phyloP scores from a whole-genome alignment of 257 asterid genomes.

The Jasminum sambac region DNA sequence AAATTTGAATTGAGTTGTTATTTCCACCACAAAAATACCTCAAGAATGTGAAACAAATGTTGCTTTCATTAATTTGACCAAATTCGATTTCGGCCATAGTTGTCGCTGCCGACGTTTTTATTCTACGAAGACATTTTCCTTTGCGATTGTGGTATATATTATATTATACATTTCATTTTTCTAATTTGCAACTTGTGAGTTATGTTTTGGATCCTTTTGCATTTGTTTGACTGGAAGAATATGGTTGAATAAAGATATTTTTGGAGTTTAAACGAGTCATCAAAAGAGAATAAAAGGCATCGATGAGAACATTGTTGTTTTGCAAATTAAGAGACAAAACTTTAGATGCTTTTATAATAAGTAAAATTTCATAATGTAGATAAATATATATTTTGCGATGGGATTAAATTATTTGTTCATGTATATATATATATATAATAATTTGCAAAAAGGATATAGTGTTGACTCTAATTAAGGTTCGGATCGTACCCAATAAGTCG shows the following conservation, averaged over 20 bases:
- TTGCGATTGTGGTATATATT: background rate
- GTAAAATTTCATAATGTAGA: no score
- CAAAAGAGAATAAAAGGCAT: constrained; percentile 5
- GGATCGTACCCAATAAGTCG: no score
- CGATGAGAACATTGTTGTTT: background rate
- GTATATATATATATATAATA: no score
- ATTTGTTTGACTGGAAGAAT: background rate
- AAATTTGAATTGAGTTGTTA: background rate
- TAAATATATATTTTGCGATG: background rate
- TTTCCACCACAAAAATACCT: background rate
- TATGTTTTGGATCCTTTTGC: background rate
- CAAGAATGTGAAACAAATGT: background rate
- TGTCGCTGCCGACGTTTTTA: constrained; percentile 5
- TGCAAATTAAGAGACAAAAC: background rate
- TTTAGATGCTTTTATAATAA: constrained; percentile 3
- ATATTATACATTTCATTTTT: background rate
- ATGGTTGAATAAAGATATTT: no score
- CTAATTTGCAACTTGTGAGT: background rate
- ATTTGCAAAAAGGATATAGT: no score
- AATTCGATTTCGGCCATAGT: constrained; percentile 1
- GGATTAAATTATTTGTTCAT: no score
- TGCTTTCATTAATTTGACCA: background rate
- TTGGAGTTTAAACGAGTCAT: no score
- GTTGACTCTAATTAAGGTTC: no score
- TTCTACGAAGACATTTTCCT: background rate